These are phyloP conservation scores for Colletotrichum siamense DNA, from an alignment of 2,329 filamentous ascomycete genomes.

Conservation along the genomic window DNA sequence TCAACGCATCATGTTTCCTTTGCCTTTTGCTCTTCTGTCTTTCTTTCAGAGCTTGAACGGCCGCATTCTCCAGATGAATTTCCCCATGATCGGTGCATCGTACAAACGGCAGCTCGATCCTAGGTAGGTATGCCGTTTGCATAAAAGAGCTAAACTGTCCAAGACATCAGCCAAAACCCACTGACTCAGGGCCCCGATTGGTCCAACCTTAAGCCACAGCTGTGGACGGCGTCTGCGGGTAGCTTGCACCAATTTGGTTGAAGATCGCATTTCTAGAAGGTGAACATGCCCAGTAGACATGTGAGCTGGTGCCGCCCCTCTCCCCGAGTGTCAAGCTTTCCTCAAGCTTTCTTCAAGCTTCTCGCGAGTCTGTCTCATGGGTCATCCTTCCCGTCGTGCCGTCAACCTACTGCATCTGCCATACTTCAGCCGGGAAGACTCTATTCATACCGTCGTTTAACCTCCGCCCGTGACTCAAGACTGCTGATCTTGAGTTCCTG, in stretches of 20 bases:
- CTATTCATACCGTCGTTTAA: not conserved
- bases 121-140: conserved; percentile 5
- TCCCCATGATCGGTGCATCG: not conserved
- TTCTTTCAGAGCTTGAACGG: not conserved
- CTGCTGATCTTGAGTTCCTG: not conserved
- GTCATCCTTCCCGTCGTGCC: not conserved
- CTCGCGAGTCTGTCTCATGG: not conserved
- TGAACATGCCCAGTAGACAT: not conserved
- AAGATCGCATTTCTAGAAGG: not conserved
- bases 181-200: not conserved
- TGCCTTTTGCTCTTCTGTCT: not conserved
- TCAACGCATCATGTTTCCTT: not conserved
- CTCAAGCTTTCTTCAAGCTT: not conserved
- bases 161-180: not conserved
- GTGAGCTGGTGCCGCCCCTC: not conserved
- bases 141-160: not conserved
- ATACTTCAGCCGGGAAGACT: not conserved
- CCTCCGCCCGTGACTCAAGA: not conserved
- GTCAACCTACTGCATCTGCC: not conserved
- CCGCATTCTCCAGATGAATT: not conserved
- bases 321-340: not conserved
- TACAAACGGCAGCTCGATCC: not conserved
- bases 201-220: not conserved
- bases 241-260: not conserved
- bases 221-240: not conserved